Evolutionary conservation across 1,139 yeast species (phyloP), one percentile per base, ranked within the genome.

Genomic region (Saccharomyces hybrid): DNA sequence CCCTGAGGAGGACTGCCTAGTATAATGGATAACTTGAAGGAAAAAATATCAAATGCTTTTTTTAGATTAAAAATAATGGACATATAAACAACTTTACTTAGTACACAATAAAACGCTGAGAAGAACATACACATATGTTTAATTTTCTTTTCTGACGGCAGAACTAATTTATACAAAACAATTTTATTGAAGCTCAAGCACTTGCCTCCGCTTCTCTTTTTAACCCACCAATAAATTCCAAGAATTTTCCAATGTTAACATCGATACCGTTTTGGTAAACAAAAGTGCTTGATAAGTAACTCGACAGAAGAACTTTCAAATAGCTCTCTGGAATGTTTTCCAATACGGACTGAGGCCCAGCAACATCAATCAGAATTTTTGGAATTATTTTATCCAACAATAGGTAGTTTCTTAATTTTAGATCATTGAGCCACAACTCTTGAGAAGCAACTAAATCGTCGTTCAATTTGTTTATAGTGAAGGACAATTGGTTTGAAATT

Each of bases 221-320:
- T 50, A 70, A 54, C 34, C 61, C 64, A 46, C 72, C 71, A 52
- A 70, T 64, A 52, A 63, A 69, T 48, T 67, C 72, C 51, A 70
- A 59, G 57, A 70, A 70, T 50, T 65, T 68, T 47, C 71, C 73
- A 54, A 70, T 67, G 56, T 69, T 68, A 47, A 69, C 68, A 63
- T 82, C 89, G 61, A 86, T 80, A 54, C 98, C 97, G 68, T 85
- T 79, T 52, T 88, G 80, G 73, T 93, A 93, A 58, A 93, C 96
- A 72, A 88, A 93, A 55, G 87, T 80, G 47, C 97, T 88, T 14
- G 97, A 95, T 65, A 93, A 79, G 68, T 83, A 86, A 48, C 96
- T 88, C 53, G 97, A 97, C 70, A 93, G 88, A 61, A 93, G 81
- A 11, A 97, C 96, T 68, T 84, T 84, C 69, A 91, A 78, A 71